These are phyloP conservation scores for Aspergillus floridensis DNA, from an alignment of 2,329 filamentous ascomycete genomes.

Conservation along the genomic window DNA sequence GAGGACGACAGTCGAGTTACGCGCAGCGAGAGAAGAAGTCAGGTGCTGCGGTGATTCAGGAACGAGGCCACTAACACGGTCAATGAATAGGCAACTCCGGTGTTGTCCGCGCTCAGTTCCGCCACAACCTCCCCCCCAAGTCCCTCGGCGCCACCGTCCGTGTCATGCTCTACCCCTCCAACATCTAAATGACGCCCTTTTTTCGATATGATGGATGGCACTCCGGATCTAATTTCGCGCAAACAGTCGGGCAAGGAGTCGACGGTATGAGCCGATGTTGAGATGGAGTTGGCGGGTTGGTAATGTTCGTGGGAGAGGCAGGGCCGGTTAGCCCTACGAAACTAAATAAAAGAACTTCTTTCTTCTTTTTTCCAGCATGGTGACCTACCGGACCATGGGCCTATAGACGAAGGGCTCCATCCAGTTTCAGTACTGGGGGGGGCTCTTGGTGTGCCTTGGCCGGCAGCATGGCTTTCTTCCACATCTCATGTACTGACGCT, in stretches of 20 bases:
- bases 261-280: conserved; percentile 39
- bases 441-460: conserved; percentile 29
- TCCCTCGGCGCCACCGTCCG: conserved; percentile 94
- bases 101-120: conserved; percentile 96
- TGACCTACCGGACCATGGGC: conserved; percentile 27
- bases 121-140: conserved; percentile 90
- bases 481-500: conserved; percentile 33
- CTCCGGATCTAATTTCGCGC: conserved; percentile 35
- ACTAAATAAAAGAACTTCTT: conserved; percentile 34
- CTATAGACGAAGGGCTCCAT: conserved; percentile 24
- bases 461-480: conserved; percentile 30
- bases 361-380: conserved; percentile 28
- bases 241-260: conserved; percentile 39
- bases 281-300: conserved; percentile 42
- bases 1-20: neutral
- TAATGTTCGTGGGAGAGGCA: conserved; percentile 42
- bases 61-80: conserved; percentile 10
- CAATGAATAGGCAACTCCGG: conserved; percentile 78
- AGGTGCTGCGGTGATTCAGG: neutral
- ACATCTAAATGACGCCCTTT: conserved; percentile 68
- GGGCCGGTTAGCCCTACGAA: conserved; percentile 40
- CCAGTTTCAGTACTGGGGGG: conserved; percentile 18
- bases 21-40: neutral
- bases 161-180: conserved; percentile 97
- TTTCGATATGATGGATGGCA: conserved; percentile 37